Conservation (phyloP, 768 basidiomycete genomes). For the Termitomyces sp. region DNA sequence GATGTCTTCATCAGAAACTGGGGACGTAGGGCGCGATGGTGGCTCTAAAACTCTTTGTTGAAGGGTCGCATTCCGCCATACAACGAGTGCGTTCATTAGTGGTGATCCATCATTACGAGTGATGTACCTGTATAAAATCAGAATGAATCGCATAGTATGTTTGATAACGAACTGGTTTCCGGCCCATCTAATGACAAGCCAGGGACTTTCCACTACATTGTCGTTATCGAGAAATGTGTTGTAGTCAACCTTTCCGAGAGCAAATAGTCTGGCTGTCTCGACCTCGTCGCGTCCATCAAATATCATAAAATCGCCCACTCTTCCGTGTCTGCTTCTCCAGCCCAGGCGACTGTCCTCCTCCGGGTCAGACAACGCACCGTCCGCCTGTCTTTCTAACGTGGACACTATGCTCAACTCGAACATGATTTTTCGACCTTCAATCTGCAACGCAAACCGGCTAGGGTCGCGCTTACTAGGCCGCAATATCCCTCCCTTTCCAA, state of each 20-base stretch:
- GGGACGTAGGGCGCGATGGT: slow-evolving; percentile 31
- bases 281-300: slow-evolving; percentile 38
- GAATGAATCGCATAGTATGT: neutral
- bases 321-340: slow-evolving; percentile 19
- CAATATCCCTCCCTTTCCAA: slow-evolving; percentile 51
- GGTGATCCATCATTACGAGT: slow-evolving; percentile 71
- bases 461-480: slow-evolving; percentile 55
- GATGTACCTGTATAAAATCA: slow-evolving; percentile 51
- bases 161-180: slow-evolving; percentile 49
- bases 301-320: slow-evolving; percentile 13
- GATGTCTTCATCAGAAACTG: slow-evolving; percentile 27
- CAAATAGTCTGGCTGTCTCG: slow-evolving; percentile 52
- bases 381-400: slow-evolving; percentile 14
- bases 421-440: slow-evolving; percentile 51
- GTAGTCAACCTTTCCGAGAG: slow-evolving; percentile 59
- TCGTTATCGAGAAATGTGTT: slow-evolving; percentile 61
- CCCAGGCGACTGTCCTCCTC: slow-evolving; percentile 11
- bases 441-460: slow-evolving; percentile 56
- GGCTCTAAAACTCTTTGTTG: slow-evolving; percentile 17
- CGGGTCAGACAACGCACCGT: slow-evolving; percentile 13
- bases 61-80: slow-evolving; percentile 56
- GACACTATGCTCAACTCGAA: slow-evolving; percentile 73
- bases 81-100: slow-evolving; percentile 64
- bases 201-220: slow-evolving; percentile 49
- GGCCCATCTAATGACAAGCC: slow-evolving; percentile 72